Base-by-base conservation (phyloP, 2,329 filamentous ascomycete species). In the Monilinia fructigena region DNA sequence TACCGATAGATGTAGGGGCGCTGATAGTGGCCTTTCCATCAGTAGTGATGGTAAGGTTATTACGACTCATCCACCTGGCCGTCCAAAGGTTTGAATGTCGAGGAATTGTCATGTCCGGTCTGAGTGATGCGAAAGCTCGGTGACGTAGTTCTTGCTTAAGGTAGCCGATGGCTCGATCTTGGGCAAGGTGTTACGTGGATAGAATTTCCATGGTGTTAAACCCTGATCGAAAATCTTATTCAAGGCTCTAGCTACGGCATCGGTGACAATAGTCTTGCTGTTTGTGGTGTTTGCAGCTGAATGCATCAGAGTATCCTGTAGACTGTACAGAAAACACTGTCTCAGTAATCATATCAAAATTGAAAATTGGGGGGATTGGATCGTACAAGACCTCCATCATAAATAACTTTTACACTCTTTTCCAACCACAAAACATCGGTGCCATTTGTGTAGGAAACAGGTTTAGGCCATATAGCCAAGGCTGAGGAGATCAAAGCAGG, bases 171-270 rank as follows among this genome's bases (percentile, higher is more conserved):
- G 91, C 77, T 94, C 90, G 70, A 86, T 89, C 52, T 84, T 74
- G 65, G 84, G 82, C 42, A 82, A 76, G 61, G 76, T 68, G 71
- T 87, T 82, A 45, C 89, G 85, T 31, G 84, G 82, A 69, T 89
- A 83, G 65, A 95, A 85, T 79, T 89, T 92, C 91, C 91, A 95
- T 0, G 92, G 91, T 20, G 92, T 84, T 69, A 93, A 87, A 71
- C 85, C 86, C 67, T 88, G 80, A 35, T 84, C 78, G 77, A 93
- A 90, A 66, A 94, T 86, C 66, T 83, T 85, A 31, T 82, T 77
- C 70, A 88, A 79, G 12, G 89, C 82, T 56, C 89, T 83, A n/a
- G 82, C 81, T 26, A 89, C 78, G 40, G 80, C 86, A 35, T 79
- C 82, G 71, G 82, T 79, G 60, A 89, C 83, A 35, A 89, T 81